Conservation (phyloP, 2,329 filamentous ascomycete genomes). For the Didymosphaeria variabile region DNA sequence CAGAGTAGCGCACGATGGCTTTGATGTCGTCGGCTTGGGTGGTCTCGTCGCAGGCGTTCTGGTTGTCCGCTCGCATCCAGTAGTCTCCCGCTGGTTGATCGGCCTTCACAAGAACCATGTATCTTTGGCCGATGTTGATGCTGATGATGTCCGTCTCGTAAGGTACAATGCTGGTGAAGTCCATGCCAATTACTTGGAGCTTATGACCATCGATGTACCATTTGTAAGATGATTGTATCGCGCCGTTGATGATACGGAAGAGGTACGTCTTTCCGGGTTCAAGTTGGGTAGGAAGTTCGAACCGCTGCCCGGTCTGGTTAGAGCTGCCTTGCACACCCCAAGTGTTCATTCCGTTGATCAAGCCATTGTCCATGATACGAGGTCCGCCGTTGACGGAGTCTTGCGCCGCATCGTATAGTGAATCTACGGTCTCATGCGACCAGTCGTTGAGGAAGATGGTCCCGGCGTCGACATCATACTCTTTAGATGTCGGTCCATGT, state of each 20-base stretch:
- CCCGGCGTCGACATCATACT: constrained; percentile 41
- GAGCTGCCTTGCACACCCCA: constrained; percentile 16
- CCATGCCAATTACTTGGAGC: constrained; percentile 50
- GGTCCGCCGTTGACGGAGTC: constrained; percentile 33
- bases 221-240: constrained; percentile 42
- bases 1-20: constrained; percentile 8
- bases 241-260: constrained; percentile 53
- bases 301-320: constrained; percentile 12
- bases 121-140: constrained; percentile 47
- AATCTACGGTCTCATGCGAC: constrained; percentile 38
- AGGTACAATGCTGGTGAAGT: constrained; percentile 48
- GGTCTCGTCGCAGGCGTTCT: constrained; percentile 45
- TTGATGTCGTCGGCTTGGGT: constrained; percentile 40
- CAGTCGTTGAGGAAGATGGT: constrained; percentile 42
- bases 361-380: constrained; percentile 30
- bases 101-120: constrained; percentile 34
- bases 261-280: constrained; percentile 51
- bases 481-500: constrained; percentile 33
- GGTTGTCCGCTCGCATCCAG: constrained; percentile 45
- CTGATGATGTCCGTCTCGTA: constrained; percentile 49
- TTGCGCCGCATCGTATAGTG: constrained; percentile 35
- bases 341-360: constrained; percentile 24
- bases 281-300: constrained; percentile 39
- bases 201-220: constrained; percentile 52
- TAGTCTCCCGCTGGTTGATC: constrained; percentile 29